A percentile compares a stretch with the other conserved stretches of the same genome.
phyloP scores from a whole-genome alignment of 148 eudicot genomes.

The Diospyros kaki region DNA sequence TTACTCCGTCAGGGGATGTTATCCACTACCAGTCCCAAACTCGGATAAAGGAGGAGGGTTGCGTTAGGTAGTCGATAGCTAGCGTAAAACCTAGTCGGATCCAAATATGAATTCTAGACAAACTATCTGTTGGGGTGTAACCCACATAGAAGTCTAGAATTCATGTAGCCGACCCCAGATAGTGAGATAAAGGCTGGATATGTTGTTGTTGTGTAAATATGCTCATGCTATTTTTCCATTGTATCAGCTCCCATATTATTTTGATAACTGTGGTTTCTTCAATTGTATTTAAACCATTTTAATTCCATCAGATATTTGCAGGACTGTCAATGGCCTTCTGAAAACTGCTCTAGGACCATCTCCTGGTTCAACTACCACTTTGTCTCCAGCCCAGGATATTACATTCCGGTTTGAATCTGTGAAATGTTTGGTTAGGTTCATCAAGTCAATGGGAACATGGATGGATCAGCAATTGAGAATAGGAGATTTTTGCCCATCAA shows the following conservation, averaged over 20 bases:
- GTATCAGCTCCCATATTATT: not conserved
- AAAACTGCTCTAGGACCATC: conserved; percentile 98
- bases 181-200: no score
- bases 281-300: conserved; percentile 62
- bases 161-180: no score
- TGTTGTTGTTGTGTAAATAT: no score
- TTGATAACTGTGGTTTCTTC: conserved; percentile 16
- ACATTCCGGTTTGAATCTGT: conserved; percentile 91
- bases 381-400: conserved; percentile 85
- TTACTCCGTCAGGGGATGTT: no score
- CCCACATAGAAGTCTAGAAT: no score
- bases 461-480: conserved; percentile 88
- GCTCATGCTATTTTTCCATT: not conserved
- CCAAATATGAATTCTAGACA: no score
- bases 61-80: no score
- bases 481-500: conserved; percentile 49
- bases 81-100: no score
- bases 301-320: conserved; percentile 93
- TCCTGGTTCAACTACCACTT: conserved; percentile 77
- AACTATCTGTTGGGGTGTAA: no score
- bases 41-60: no score
- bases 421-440: conserved; percentile 77
- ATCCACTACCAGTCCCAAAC: no score
- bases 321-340: conserved; percentile 97
- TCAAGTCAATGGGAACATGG: conserved; percentile 93